Evolutionary conservation across 164 flowering plant species (phyloP).

Genomic region (Akebia trifoliata): DNA sequence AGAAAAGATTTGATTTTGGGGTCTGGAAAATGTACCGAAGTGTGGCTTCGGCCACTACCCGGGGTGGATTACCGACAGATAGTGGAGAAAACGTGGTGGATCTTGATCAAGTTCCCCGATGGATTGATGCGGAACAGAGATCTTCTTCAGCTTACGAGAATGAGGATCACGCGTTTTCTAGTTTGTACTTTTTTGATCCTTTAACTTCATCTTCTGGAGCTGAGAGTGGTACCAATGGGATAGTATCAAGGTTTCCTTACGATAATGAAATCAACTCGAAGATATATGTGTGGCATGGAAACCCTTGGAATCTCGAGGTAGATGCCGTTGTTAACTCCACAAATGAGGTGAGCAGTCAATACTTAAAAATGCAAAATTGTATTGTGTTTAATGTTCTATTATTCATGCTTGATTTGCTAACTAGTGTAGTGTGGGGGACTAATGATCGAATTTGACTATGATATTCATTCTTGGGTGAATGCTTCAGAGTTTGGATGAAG

Average conservation of each 20-base stretch:
- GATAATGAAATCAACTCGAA: constrained; percentile 84
- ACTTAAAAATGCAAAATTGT: too few species aligned
- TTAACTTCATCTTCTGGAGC: constrained; percentile 45
- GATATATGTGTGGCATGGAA: constrained; percentile 93
- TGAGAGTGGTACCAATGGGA: constrained; percentile 49
- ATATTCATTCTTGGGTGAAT: constrained; percentile 1
- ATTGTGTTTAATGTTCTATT: too few species aligned
- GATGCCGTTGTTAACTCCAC: constrained; percentile 99
- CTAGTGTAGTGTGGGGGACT: too few species aligned
- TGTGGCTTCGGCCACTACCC: constrained; percentile 47
- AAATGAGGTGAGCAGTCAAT: constrained; percentile 95
- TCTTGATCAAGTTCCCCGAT: constrained; percentile 88
- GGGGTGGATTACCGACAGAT: constrained; percentile 64
- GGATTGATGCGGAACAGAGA: constrained; percentile 81
- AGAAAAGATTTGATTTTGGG: neutral
- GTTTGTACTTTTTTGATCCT: constrained; percentile 66
- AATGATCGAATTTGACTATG: neutral
- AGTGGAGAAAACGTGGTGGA: constrained; percentile 63
- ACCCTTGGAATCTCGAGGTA: constrained; percentile 98
- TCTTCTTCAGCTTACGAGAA: constrained; percentile 40
- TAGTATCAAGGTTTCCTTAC: constrained; percentile 74
- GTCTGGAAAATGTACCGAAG: constrained; percentile 46
- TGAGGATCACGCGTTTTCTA: constrained; percentile 52
- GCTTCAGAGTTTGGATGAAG: constrained; percentile 82
- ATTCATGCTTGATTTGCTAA: too few species aligned